These are phyloP conservation scores for Saturnispora silvae DNA, from an alignment of 805 yeast species.

Conservation along the genomic window DNA sequence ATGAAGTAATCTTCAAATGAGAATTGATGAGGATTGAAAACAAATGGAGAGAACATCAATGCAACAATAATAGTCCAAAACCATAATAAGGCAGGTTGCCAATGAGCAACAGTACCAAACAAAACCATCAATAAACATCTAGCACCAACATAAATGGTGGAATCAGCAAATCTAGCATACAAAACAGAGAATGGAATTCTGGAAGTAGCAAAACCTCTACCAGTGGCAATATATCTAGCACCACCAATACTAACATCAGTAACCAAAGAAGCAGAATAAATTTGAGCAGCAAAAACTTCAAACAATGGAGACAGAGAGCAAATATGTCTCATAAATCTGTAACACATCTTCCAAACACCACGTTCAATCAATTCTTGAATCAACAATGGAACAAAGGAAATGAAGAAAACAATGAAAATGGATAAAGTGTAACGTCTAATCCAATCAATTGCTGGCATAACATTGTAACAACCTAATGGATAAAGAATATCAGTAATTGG, in stretches of 20 bases:
- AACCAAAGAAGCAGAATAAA: slow-evolving; percentile 59
- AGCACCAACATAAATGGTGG: slow-evolving; percentile 56
- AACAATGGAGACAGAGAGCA: slow-evolving; percentile 67
- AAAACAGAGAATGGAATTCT: slow-evolving; percentile 56
- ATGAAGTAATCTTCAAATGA: slow-evolving; percentile 58
- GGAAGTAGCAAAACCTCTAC: slow-evolving; percentile 76
- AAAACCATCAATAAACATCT: slow-evolving; percentile 40
- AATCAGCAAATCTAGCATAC: slow-evolving; percentile 60
- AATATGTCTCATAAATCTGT: slow-evolving; percentile 59
- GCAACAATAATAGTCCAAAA: slow-evolving; percentile 66
- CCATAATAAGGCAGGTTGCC: slow-evolving; percentile 51
- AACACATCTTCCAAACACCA: slow-evolving; percentile 67
- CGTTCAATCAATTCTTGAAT: slow-evolving; percentile 75
- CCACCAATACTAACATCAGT: slow-evolving; percentile 75
- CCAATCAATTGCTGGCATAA: slow-evolving; percentile 71
- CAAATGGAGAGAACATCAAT: slow-evolving; percentile 57
- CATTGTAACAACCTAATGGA: slow-evolving; percentile 67
- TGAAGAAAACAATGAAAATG: slow-evolving; percentile 72
- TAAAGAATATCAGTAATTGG: slow-evolving; percentile 57
- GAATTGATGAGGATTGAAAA: slow-evolving; percentile 73
- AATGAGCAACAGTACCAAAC: slow-evolving; percentile 49
- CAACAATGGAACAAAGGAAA: slow-evolving; percentile 68
- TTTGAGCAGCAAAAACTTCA: slow-evolving; percentile 75
- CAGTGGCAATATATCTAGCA: slow-evolving; percentile 78
- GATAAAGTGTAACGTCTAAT: slow-evolving; percentile 71